These are phyloP conservation scores for Tetrahymena borealis DNA, from an alignment of 73 alveolate genomes.

Conservation along the genomic window DNA sequence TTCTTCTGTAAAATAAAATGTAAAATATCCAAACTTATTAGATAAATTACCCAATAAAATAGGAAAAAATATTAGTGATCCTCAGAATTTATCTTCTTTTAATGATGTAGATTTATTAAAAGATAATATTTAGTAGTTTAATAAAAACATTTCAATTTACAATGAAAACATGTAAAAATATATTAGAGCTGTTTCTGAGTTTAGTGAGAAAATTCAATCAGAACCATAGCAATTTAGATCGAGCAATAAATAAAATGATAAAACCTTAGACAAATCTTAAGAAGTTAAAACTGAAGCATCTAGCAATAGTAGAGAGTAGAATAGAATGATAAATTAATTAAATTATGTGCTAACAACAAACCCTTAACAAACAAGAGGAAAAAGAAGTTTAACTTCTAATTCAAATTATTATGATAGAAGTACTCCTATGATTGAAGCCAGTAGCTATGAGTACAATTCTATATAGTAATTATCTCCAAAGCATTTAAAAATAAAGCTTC, in stretches of 20 bases:
- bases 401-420: neutral
- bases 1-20: no score
- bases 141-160: neutral
- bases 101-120: neutral
- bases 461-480: neutral
- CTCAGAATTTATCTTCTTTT: no score
- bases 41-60: no score
- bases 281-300: neutral
- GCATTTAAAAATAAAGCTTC: neutral
- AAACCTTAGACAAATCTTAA: no score
- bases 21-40: no score
- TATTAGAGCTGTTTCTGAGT: neutral
- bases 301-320: neutral
- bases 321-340: neutral
- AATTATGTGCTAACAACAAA: neutral
- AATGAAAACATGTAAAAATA: neutral
- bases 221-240: no score
- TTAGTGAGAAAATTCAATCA: neutral
- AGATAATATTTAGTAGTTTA: neutral
- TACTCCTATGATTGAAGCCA: neutral
- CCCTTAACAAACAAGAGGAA: neutral
- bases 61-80: neutral
- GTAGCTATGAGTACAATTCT: neutral
- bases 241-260: no score
- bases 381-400: neutral